phyloP scores from a whole-genome alignment of 768 basidiomycete species.

The Dictyophora rubrovolvata region DNA sequence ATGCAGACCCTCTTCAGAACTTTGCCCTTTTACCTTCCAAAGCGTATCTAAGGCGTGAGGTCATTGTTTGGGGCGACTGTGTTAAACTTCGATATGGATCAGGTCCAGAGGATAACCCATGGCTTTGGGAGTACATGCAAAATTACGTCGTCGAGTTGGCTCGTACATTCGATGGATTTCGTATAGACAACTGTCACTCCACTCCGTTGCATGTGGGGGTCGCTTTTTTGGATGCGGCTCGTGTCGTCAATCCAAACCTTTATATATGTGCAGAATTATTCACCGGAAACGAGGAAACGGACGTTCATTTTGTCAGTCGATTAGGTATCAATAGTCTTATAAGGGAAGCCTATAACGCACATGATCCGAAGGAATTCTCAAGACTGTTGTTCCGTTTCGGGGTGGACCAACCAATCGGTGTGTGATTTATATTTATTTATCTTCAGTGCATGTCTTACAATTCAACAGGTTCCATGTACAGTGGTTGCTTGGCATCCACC shows the following conservation, averaged over 20 bases:
- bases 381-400: conserved; percentile 84
- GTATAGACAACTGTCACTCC: conserved; percentile 97
- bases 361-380: conserved; percentile 85
- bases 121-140: conserved; percentile 90
- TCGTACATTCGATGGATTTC: conserved; percentile 83
- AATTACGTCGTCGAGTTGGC: conserved; percentile 77
- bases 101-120: conserved; percentile 72
- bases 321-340: conserved; percentile 91
- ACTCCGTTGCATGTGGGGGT: conserved; percentile 96
- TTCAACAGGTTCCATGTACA: conserved; percentile 79
- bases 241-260: conserved; percentile 81
- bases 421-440: conserved; percentile 15
- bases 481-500: conserved; percentile 63
- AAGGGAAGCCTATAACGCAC: conserved; percentile 87
- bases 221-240: conserved; percentile 83
- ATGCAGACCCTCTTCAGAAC: conserved; percentile 87
- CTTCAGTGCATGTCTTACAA: background rate
- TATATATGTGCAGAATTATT: conserved; percentile 97
- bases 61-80: conserved; percentile 97
- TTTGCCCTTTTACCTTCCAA: conserved; percentile 90
- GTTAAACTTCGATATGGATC: conserved; percentile 94
- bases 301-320: conserved; percentile 80
- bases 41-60: conserved; percentile 89
- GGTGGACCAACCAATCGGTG: conserved; percentile 86
- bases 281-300: conserved; percentile 92